Base-by-base conservation (phyloP, 2,329 filamentous ascomycete genomes). In the Alternaria triticimaculans region DNA sequence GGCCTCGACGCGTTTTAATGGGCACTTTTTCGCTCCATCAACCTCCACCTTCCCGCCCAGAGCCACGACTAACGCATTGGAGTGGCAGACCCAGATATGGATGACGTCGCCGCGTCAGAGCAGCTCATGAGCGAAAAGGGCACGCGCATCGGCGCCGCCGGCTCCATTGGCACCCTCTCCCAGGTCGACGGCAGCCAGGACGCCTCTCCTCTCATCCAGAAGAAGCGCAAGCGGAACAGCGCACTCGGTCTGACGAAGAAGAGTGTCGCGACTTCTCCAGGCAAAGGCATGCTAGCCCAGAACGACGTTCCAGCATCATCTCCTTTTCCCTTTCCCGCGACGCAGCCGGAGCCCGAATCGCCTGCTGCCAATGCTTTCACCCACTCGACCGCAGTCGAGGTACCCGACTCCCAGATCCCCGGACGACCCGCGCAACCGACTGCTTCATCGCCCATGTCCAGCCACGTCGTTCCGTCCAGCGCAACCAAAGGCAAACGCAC, bases 51-150 rank as follows among this genome's bases (percentile, higher is more conserved):
- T 23, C n/a, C 9, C 37, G 33, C 14, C 12, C 26, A 41, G 49
- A 55, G n/a, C 26, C 48, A 18, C 43, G 12, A 58, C 69, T 72
- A 43, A 72, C 63, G 26, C 44, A 46, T 65, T 58, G 56, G 28
- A 33, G 28, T 6, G 12, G n/a, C 41, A 72, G 71, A 56, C 41
- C 67, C 70, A 1, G 58, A 59, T 3, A 68, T 68, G 64, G 71
- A 73, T 54, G 67, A 72, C 57, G 41, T 65, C 25, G 64, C 66
- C 11, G 71, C 71, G 8, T 68, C 67, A 25, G 67, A 69, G 56
- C 71, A 73, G 30, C 69, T 73, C 33, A 63, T 70, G 37, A 67
- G 62, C 43, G 71, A 72, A 12, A 46, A 56, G 50, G 41, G 23
- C 18, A 65, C 54, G 37, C 54, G 46, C 55, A 62, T 56, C 21